Evolutionary conservation across 2,329 filamentous ascomycete genomes (phyloP).

Genomic region (Phaeosphaeriaceae sp.): DNA sequence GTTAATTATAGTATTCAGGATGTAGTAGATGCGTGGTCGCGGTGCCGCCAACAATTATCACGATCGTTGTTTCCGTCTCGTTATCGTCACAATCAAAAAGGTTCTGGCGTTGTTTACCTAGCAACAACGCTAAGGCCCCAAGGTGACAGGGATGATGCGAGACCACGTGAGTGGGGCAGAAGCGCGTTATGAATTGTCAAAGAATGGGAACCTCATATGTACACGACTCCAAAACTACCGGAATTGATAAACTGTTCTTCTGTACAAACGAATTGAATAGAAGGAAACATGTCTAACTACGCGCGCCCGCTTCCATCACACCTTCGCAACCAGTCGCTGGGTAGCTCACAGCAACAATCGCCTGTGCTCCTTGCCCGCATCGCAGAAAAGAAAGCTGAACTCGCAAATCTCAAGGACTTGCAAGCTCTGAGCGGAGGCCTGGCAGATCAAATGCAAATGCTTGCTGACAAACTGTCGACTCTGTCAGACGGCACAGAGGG

Average conservation of each 20-base stretch:
- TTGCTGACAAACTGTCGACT: conserved; percentile 79
- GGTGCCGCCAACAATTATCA: conserved; percentile 18
- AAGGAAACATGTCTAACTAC: conserved; percentile 47
- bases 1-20: conserved; percentile 35
- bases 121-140: conserved; percentile 31
- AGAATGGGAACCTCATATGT: no score
- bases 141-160: conserved; percentile 9
- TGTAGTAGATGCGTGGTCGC: conserved; percentile 9
- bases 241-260: neutral
- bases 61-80: conserved; percentile 41
- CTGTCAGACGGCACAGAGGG: conserved; percentile 83
- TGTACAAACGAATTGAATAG: neutral
- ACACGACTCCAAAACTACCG: neutral
- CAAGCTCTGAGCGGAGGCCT: conserved; percentile 79
- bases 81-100: conserved; percentile 32
- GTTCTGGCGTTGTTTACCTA: conserved; percentile 41
- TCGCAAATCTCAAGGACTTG: conserved; percentile 78
- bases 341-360: conserved; percentile 62
- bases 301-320: conserved; percentile 65
- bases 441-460: conserved; percentile 79
- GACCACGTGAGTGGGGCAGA: conserved; percentile 37
- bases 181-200: conserved; percentile 11
- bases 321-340: conserved; percentile 59
- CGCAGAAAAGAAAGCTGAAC: conserved; percentile 83
- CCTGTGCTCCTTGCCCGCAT: conserved; percentile 76